Evolutionary conservation across 176 grass and related monocot genomes (phyloP).

Genomic region (Phragmites australis): DNA sequence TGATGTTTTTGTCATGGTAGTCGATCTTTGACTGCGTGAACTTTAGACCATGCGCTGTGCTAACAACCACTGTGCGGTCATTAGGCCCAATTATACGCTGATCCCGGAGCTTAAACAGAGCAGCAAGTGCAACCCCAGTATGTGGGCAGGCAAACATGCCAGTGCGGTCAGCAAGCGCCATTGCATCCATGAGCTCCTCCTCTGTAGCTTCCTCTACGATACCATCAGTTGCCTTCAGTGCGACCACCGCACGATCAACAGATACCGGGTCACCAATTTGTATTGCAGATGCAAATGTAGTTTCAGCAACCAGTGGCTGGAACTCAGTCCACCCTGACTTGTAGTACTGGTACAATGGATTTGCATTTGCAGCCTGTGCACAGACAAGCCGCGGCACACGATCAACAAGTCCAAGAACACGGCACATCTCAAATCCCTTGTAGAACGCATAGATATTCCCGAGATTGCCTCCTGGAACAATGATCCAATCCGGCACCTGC

Average conservation of each 20-base stretch:
- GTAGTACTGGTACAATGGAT: slow-evolving; percentile 63
- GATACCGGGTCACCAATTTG: slow-evolving; percentile 83
- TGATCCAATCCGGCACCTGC: slow-evolving; percentile 78
- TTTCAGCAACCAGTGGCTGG: slow-evolving; percentile 50
- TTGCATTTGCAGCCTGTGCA: slow-evolving; percentile 69
- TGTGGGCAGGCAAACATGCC: slow-evolving; percentile 81
- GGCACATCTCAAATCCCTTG: slow-evolving; percentile 77
- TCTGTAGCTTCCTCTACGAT: slow-evolving; percentile 78
- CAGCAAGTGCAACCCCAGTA: slow-evolving; percentile 74
- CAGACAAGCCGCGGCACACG: slow-evolving; percentile 61
- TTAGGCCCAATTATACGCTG: slow-evolving; percentile 58
- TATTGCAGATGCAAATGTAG: slow-evolving; percentile 78
- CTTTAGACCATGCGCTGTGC: slow-evolving; percentile 77
- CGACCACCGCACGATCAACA: slow-evolving; percentile 60
- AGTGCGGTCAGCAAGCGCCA: slow-evolving; percentile 64
- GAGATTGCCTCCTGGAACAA: slow-evolving; percentile 69
- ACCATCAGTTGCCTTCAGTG: slow-evolving; percentile 59
- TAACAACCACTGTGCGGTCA: slow-evolving; percentile 75
- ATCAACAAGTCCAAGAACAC: slow-evolving; percentile 60
- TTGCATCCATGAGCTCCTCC: slow-evolving; percentile 81
- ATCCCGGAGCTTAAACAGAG: slow-evolving; percentile 63
- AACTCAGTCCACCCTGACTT: slow-evolving; percentile 67
- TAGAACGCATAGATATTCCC: slow-evolving; percentile 91
- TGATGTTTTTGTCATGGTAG: slow-evolving; percentile 69
- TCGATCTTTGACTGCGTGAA: slow-evolving; percentile 81